A percentile compares a stretch with the other conserved stretches of the same genome.
Conservation (phyloP, 139 green algal genomes). For the Chlamydomonas sphaeroides region DNA sequence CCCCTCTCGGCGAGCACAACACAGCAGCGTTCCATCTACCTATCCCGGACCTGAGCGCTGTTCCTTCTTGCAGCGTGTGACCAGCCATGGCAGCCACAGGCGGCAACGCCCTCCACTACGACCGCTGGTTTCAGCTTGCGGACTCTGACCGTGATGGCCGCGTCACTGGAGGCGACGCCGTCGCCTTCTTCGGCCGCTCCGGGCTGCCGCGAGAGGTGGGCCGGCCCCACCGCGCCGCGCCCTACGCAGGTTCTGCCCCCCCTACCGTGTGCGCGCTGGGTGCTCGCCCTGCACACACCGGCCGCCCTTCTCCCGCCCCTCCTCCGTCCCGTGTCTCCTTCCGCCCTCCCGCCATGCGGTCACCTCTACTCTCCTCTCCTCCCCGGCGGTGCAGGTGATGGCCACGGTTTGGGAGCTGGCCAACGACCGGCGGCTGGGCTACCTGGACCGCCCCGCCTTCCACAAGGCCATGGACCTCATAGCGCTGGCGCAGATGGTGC, state of each 20-base stretch:
- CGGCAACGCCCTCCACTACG: constrained; percentile 41
- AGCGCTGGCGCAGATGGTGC: constrained; percentile 70
- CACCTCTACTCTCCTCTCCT: not conserved
- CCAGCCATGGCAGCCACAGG: not conserved
- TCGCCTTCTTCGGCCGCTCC: constrained; percentile 88
- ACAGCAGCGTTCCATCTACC: not conserved
- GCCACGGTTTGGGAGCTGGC: constrained; percentile 67
- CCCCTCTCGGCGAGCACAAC: not conserved
- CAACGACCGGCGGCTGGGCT: constrained; percentile 70
- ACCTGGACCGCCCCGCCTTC: constrained; percentile 84
- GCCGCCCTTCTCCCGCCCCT: too few species aligned
- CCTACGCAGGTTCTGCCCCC: too few species aligned
- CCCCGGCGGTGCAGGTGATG: not conserved
- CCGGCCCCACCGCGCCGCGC: constrained; percentile 6
- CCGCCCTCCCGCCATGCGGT: not conserved
- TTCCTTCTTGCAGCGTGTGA: not conserved
- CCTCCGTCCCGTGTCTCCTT: too few species aligned
- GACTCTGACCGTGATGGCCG: constrained; percentile 63
- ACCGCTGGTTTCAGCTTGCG: constrained; percentile 66
- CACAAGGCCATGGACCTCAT: constrained; percentile 84
- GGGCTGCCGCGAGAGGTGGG: constrained; percentile 79
- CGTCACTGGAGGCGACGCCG: constrained; percentile 78
- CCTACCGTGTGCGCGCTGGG: too few species aligned
- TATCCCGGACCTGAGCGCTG: not conserved
- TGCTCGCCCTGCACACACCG: too few species aligned